Conservation (phyloP, 257 asterid species). For the Lycium ferocissimum region DNA sequence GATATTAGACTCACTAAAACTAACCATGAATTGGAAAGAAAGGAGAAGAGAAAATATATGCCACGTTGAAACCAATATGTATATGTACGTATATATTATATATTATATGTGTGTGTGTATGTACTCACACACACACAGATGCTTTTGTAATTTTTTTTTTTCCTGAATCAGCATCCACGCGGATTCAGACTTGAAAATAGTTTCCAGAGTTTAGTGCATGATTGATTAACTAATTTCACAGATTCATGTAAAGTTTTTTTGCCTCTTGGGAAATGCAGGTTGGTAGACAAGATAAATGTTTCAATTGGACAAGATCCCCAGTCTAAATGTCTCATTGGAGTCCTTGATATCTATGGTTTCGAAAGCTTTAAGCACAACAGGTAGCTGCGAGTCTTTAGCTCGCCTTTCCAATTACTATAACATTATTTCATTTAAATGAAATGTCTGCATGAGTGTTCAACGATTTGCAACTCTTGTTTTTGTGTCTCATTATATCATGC, state of each 20-base stretch:
- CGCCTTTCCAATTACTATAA: neutral
- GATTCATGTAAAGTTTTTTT: conserved; percentile 33
- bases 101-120: neutral
- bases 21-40: conserved; percentile 1
- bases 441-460: conserved; percentile 22
- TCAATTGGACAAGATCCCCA: conserved; percentile 90
- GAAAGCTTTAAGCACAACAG: conserved; percentile 98
- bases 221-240: conserved; percentile 18
- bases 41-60: neutral
- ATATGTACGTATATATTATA: neutral
- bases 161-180: neutral
- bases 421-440: conserved; percentile 15
- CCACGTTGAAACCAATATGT: neutral
- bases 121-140: neutral
- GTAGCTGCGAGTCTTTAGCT: conserved; percentile 41
- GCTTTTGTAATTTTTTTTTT: conserved; percentile 26
- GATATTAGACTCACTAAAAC: neutral
- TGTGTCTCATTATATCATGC: conserved; percentile 39
- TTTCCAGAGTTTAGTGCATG: conserved; percentile 4
- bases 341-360: conserved; percentile 94
- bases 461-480: conserved; percentile 38
- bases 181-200: conserved; percentile 26
- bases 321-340: conserved; percentile 87
- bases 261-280: conserved; percentile 56
- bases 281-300: conserved; percentile 88